phyloP scores from a whole-genome alignment of 495 filamentous ascomycete genomes.

The Talaromyces wortmannii region DNA sequence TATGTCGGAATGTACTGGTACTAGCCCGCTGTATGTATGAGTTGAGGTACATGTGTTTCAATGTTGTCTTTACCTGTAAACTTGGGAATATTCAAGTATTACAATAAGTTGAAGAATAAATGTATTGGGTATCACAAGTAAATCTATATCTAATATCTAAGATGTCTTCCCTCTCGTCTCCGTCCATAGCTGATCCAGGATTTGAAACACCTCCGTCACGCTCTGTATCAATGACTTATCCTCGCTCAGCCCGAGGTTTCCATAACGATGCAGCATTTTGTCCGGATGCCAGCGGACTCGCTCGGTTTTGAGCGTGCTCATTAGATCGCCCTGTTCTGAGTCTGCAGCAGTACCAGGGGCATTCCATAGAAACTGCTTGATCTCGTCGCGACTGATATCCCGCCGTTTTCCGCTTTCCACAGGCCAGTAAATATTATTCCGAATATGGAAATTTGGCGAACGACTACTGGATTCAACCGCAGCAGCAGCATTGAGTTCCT shows the following conservation, averaged over 20 bases:
- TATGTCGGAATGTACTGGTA: too few relatives aligned
- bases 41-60: too few relatives aligned
- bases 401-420: constrained; percentile 52
- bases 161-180: constrained; percentile 33
- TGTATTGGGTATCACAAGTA: background rate
- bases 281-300: constrained; percentile 95
- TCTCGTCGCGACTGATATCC: constrained; percentile 55
- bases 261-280: constrained; percentile 89
- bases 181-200: constrained; percentile 76
- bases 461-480: background rate
- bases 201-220: constrained; percentile 89
- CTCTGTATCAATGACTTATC: constrained; percentile 63
- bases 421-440: constrained; percentile 70
- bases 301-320: constrained; percentile 69
- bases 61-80: too few relatives aligned
- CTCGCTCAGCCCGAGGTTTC: constrained; percentile 51
- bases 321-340: constrained; percentile 24
- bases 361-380: constrained; percentile 57
- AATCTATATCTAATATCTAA: background rate
- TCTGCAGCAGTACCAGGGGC: constrained; percentile 26
- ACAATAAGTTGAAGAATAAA: background rate
- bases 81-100: background rate
- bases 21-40: too few relatives aligned
- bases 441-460: too few relatives aligned
- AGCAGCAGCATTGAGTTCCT: constrained; percentile 31